Evolutionary conservation across 108 stramenopile species (phyloP).

Genomic region (Epipyxis sp.): DNA sequence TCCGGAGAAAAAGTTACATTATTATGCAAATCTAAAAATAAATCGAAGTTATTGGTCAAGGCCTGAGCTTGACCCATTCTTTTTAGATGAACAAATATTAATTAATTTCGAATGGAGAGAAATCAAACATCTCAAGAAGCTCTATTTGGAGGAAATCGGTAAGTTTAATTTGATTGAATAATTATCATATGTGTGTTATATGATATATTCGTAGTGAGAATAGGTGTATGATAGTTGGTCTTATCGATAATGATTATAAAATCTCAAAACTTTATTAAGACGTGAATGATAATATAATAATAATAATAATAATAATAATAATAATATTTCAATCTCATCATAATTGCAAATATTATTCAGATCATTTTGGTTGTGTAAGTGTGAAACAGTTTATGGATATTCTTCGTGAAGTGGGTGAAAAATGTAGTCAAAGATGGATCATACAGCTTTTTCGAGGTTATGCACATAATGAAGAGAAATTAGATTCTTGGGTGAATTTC

Average conservation of each 20-base stretch:
- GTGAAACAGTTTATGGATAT: background rate
- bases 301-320: too few relatives aligned
- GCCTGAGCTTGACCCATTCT: background rate
- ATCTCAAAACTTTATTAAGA: too few relatives aligned
- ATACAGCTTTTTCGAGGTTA: background rate
- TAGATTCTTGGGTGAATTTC: background rate
- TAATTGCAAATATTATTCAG: too few relatives aligned
- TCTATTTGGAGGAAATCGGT: slow-evolving; percentile 10
- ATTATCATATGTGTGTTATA: too few relatives aligned
- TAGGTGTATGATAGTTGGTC: too few relatives aligned
- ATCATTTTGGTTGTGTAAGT: background rate
- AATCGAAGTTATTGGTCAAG: background rate
- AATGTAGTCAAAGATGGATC: background rate
- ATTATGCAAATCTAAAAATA: background rate
- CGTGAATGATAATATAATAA: too few relatives aligned
- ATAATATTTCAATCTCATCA: too few relatives aligned
- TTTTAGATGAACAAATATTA: background rate
- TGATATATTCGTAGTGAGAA: too few relatives aligned
- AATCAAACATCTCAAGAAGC: background rate
- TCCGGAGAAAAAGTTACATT: background rate
- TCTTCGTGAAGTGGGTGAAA: slow-evolving; percentile 20
- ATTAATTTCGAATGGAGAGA: background rate
- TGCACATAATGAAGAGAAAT: background rate
- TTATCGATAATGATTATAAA: too few relatives aligned
- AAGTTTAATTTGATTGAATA: too few relatives aligned